These are phyloP conservation scores for Oryza longistaminata DNA, from an alignment of 176 grass and related monocot genomes.

Conservation along the genomic window DNA sequence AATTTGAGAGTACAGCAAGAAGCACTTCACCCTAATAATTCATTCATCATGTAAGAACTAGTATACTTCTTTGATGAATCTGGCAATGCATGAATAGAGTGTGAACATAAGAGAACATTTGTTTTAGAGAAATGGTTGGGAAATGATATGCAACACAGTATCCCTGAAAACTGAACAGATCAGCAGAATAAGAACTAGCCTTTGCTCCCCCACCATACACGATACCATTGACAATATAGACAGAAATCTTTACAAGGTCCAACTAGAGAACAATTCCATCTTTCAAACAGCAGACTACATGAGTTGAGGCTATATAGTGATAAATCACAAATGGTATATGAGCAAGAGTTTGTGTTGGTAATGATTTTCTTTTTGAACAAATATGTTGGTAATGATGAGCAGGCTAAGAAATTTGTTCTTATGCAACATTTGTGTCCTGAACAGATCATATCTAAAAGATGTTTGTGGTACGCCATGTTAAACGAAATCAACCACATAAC, in stretches of 20 bases:
- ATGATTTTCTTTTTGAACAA: background rate
- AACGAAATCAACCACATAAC: background rate
- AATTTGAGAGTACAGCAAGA: constrained; percentile 89
- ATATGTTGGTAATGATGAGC: background rate
- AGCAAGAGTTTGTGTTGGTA: background rate
- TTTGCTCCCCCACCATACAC: background rate
- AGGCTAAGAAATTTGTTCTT: constrained; percentile 2
- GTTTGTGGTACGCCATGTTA: background rate
- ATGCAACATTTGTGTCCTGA: constrained; percentile 6
- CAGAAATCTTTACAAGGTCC: background rate
- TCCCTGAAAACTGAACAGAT: background rate
- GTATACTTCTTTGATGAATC: constrained; percentile 10
- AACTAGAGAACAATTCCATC: background rate
- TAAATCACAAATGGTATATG: background rate
- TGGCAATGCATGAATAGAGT: background rate
- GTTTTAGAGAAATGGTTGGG: background rate
- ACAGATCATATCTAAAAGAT: background rate
- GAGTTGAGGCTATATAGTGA: background rate
- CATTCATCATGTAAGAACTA: constrained; percentile 41
- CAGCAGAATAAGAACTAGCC: background rate
- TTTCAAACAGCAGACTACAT: background rate
- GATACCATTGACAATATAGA: background rate
- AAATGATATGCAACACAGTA: constrained; percentile 15
- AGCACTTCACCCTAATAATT: constrained; percentile 68
- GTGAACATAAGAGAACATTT: background rate